Percentiles rank a stretch among this genome's conserved stretches.
phyloP scores from a whole-genome alignment of 495 filamentous ascomycete genomes.

The Pyrenula massariospora region DNA sequence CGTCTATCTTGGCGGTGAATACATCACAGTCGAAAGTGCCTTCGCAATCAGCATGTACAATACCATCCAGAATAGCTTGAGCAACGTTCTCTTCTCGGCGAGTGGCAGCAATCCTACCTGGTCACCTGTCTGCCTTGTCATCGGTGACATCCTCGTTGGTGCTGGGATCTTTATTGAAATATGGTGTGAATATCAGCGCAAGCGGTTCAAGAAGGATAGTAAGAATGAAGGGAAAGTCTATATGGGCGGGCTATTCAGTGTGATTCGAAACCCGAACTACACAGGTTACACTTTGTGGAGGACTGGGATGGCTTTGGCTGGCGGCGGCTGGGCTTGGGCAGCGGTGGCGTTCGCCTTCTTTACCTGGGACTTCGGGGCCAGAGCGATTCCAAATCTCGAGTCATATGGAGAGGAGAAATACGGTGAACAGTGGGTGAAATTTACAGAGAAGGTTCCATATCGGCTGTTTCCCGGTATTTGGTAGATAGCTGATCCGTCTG shows the following conservation, averaged over 20 bases:
- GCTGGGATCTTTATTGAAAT: constrained; percentile 26
- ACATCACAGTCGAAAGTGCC: constrained; percentile 1
- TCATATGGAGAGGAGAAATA: background rate
- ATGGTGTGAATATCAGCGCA: constrained; percentile 25
- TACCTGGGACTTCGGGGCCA: constrained; percentile 29
- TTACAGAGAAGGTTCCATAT: background rate
- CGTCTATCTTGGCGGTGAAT: background rate
- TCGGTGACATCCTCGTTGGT: constrained; percentile 9
- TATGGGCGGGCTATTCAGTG: constrained; percentile 35
- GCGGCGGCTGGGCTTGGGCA: constrained; percentile 32
- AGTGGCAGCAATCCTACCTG: constrained; percentile 25
- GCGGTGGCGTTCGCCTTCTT: constrained; percentile 23
- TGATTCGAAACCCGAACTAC: constrained; percentile 50
- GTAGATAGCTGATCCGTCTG: background rate
- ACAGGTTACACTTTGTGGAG: constrained; percentile 45
- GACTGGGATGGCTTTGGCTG: constrained; percentile 34
- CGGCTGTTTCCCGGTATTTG: background rate
- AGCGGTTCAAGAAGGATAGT: constrained; percentile 36
- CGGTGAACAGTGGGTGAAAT: background rate
- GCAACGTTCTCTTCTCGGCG: constrained; percentile 26
- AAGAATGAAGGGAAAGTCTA: constrained; percentile 43
- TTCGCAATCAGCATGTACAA: constrained; percentile 28
- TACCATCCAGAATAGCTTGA: constrained; percentile 31
- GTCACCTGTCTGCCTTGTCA: constrained; percentile 9
- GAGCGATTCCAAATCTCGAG: constrained; percentile 35